Evolutionary conservation across 331 rosid genomes (phyloP).

Genomic region (Acacia concinna): DNA sequence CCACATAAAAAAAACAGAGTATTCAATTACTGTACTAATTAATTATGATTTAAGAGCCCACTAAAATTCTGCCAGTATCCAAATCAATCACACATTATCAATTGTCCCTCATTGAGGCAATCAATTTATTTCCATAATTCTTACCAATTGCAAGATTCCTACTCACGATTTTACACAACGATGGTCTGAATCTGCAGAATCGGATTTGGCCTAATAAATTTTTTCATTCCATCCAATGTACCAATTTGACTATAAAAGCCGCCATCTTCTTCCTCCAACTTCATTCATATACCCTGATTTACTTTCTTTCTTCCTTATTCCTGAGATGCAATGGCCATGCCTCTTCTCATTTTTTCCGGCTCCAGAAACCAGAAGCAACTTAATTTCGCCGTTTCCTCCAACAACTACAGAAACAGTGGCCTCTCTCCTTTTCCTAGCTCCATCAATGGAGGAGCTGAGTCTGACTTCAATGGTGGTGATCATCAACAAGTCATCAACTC

Average conservation of each 20-base stretch:
- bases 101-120: too few relatives aligned
- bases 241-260: neutral
- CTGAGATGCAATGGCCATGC: neutral
- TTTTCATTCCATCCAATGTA: neutral
- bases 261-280: neutral
- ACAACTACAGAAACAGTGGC: neutral
- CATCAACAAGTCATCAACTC: neutral
- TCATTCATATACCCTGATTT: neutral
- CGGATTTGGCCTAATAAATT: neutral
- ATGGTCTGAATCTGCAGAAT: neutral
- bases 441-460: conserved; percentile 10
- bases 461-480: neutral
- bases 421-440: neutral
- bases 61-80: neutral
- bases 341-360: neutral
- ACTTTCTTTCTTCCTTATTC: neutral
- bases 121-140: neutral
- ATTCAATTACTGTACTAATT: neutral
- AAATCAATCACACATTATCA: neutral
- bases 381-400: neutral
- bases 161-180: neutral
- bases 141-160: neutral
- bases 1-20: neutral
- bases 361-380: conserved; percentile 6
- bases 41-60: neutral